phyloP scores from a whole-genome alignment of 345 rosid species.

The Alliaria petiolata region DNA sequence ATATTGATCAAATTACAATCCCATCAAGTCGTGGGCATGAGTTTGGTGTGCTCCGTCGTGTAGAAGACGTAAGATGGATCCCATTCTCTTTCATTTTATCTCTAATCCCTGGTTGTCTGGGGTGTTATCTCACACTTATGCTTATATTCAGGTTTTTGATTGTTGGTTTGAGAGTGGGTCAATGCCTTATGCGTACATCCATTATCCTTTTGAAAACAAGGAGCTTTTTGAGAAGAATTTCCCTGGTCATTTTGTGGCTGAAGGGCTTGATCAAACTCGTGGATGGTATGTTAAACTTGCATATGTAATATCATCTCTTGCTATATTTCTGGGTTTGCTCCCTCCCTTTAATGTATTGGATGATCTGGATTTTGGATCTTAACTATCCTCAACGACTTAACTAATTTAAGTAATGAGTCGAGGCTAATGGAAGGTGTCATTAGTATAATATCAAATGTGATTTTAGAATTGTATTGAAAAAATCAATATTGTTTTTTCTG shows the following conservation, averaged over 20 bases:
- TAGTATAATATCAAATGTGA: background rate
- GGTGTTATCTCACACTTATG: background rate
- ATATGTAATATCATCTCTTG: background rate
- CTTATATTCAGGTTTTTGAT: conserved; percentile 77
- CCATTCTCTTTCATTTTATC: background rate
- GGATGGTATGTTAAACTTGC: conserved; percentile 68
- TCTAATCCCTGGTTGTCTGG: background rate
- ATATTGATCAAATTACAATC: conserved; percentile 86
- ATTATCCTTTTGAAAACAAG: conserved; percentile 94
- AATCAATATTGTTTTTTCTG: too few species aligned
- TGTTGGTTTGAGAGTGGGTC: conserved; percentile 99
- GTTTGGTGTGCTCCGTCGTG: conserved; percentile 82
- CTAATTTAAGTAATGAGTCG: background rate
- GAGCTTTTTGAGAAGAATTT: conserved; percentile 87
- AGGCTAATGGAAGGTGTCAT: background rate
- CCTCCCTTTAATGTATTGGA: background rate
- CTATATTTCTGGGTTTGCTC: background rate
- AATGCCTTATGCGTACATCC: conserved; percentile 99
- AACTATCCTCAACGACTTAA: background rate
- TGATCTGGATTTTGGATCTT: conserved; percentile 7
- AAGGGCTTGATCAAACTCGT: conserved; percentile 99
- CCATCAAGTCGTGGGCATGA: conserved; percentile 77
- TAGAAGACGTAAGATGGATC: conserved; percentile 72
- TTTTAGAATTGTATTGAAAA: too few species aligned
- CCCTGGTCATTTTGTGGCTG: conserved; percentile 98